Percentiles rank a stretch among this genome's conserved stretches.
phyloP scores from a whole-genome alignment of 2,329 filamentous ascomycete species.

The Nannizziopsis barbatae region DNA sequence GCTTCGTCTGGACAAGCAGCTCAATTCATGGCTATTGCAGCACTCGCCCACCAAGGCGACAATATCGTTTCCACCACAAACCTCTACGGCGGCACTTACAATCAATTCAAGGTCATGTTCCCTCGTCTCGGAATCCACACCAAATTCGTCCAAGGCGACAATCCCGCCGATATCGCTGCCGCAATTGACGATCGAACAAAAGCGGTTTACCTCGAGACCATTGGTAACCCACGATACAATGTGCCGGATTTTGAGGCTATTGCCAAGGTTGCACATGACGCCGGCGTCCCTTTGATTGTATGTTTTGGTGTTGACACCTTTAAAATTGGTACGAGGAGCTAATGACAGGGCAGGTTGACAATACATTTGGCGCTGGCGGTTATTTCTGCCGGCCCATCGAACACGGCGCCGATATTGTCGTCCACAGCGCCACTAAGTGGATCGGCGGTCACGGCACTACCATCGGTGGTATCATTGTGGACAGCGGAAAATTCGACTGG shows the following conservation, averaged over 20 bases:
- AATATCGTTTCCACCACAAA: constrained; percentile 89
- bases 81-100: constrained; percentile 91
- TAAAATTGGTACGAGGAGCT: background rate
- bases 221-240: constrained; percentile 89
- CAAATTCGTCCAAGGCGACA: constrained; percentile 77
- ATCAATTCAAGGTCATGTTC: constrained; percentile 87
- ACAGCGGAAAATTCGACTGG: constrained; percentile 91
- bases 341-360: constrained; percentile 54
- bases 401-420: constrained; percentile 84
- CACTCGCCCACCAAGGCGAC: constrained; percentile 77
- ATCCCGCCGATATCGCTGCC: constrained; percentile 63
- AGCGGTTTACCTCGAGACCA: constrained; percentile 81
- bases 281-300: constrained; percentile 55
- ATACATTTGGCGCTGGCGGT: constrained; percentile 88
- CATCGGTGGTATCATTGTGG: constrained; percentile 73
- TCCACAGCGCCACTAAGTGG: constrained; percentile 94
- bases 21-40: constrained; percentile 78
- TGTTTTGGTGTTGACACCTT: constrained; percentile 11
- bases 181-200: constrained; percentile 90
- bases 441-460: constrained; percentile 93
- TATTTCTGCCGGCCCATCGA: constrained; percentile 80
- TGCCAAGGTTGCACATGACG: constrained; percentile 62
- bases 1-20: constrained; percentile 79
- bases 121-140: constrained; percentile 77
- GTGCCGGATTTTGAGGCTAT: constrained; percentile 84